Evolutionary conservation across 108 stramenopile genomes (phyloP).

Genomic region (Fragilaria radians): DNA sequence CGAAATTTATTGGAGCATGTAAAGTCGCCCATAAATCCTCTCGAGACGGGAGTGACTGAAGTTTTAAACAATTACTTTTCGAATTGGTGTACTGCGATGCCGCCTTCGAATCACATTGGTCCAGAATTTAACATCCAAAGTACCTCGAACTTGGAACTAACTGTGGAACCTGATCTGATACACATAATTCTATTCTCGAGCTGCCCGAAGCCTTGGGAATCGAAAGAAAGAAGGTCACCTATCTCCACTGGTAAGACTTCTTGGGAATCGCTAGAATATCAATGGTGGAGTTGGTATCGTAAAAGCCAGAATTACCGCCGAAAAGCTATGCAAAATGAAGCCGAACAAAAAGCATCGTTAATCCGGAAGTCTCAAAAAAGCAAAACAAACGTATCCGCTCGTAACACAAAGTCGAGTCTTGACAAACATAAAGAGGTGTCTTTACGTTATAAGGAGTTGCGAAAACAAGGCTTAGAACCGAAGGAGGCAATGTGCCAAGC

Average conservation of each 20-base stretch:
- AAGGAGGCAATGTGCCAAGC: conserved; percentile 49
- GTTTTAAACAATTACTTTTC: conserved; percentile 80
- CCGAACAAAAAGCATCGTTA: too few species aligned
- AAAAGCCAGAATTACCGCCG: conserved; percentile 30
- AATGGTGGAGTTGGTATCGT: conserved; percentile 40
- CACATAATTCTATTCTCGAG: conserved; percentile 70
- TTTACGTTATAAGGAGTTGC: conserved; percentile 52
- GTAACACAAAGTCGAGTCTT: conserved; percentile 11
- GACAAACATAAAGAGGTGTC: conserved; percentile 23
- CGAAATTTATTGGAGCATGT: conserved; percentile 34
- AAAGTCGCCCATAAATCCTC: conserved; percentile 28
- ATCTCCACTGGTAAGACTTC: conserved; percentile 4
- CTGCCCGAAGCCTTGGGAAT: conserved; percentile 83
- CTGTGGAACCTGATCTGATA: conserved; percentile 35
- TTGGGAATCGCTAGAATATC: conserved; percentile 15
- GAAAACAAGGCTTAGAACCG: conserved; percentile 30
- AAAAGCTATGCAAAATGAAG: conserved; percentile 16
- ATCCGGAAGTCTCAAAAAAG: background rate
- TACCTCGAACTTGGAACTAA: conserved; percentile 69
- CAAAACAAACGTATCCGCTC: conserved; percentile 5
- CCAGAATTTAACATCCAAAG: conserved; percentile 82
- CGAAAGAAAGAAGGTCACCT: conserved; percentile 4
- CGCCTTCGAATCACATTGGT: conserved; percentile 50
- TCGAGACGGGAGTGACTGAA: conserved; percentile 88
- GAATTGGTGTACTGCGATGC: conserved; percentile 55